These are phyloP conservation scores for Aspergillus avenaceus DNA, from an alignment of 495 filamentous ascomycete genomes.

Conservation along the genomic window DNA sequence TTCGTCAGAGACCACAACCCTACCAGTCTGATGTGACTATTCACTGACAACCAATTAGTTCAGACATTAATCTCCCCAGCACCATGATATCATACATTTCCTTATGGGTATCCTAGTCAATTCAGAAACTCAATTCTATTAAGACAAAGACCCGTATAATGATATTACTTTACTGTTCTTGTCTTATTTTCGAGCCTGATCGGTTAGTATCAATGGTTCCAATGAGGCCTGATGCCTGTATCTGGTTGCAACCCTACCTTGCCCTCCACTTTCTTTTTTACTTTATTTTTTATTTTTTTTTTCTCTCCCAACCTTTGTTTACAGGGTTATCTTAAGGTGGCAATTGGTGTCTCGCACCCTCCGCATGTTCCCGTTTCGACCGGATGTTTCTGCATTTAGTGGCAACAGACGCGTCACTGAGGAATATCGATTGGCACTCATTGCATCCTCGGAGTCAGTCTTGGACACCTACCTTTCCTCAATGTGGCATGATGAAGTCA, in stretches of 20 bases:
- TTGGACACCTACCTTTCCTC: conserved; percentile 16
- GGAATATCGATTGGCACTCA: conserved; percentile 33
- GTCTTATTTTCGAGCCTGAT: conserved; percentile 6
- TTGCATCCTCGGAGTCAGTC: conserved; percentile 14
- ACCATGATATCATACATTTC: conserved; percentile 18
- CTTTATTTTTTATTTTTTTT: no score
- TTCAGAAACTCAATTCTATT: background rate
- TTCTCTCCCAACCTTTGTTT: conserved; percentile 6
- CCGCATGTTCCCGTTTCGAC: conserved; percentile 22
- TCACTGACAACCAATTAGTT: conserved; percentile 24
- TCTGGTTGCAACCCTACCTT: conserved; percentile 25
- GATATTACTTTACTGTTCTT: background rate
- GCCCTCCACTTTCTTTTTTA: conserved; percentile 7
- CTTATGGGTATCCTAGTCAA: conserved; percentile 2
- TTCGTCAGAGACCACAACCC: conserved; percentile 16
- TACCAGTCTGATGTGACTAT: conserved; percentile 8
- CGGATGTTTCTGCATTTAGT: conserved; percentile 18
- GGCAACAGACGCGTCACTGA: conserved; percentile 27
- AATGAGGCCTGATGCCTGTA: conserved; percentile 17
- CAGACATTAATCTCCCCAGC: conserved; percentile 2
- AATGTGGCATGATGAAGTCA: conserved; percentile 21
- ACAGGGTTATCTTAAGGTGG: conserved; percentile 16
- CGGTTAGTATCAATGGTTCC: conserved; percentile 15
- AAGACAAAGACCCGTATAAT: background rate
- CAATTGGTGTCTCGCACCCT: conserved; percentile 20